These are phyloP conservation scores for Alternaria brassicicola DNA, from an alignment of 2,329 filamentous ascomycete species.

Conservation along the genomic window DNA sequence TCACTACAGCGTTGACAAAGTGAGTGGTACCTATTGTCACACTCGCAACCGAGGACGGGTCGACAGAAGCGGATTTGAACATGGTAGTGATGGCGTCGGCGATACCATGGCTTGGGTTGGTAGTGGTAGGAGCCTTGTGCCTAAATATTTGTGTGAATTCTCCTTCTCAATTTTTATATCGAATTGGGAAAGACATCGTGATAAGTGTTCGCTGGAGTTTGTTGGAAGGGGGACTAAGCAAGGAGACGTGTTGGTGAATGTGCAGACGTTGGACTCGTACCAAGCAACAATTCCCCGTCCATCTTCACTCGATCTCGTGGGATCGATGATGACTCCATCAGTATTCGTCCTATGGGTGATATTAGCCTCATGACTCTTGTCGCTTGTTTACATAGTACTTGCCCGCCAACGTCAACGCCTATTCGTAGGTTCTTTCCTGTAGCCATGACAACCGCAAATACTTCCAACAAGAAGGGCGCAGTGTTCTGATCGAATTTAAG, in stretches of 20 bases:
- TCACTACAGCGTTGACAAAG: slow-evolving; percentile 60
- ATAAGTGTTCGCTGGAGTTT: neutral
- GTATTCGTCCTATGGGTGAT: slow-evolving; percentile 40
- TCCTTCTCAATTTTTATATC: neutral
- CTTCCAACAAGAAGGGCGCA: neutral
- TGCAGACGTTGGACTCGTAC: slow-evolving; percentile 24
- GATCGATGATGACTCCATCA: slow-evolving; percentile 47
- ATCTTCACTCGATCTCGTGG: slow-evolving; percentile 31
- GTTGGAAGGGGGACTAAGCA: neutral
- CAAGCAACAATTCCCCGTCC: slow-evolving; percentile 44
- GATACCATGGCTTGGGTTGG: slow-evolving; percentile 48
- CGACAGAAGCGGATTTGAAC: slow-evolving; percentile 41
- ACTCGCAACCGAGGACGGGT: slow-evolving; percentile 47
- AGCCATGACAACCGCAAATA: slow-evolving; percentile 10
- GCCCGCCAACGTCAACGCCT: slow-evolving; percentile 54
- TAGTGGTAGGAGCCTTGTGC: slow-evolving; percentile 49
- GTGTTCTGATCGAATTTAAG: neutral
- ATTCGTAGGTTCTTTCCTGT: slow-evolving; percentile 44
- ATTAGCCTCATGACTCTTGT: slow-evolving; percentile 2
- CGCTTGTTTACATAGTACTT: slow-evolving; percentile 8
- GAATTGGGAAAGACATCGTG: neutral
- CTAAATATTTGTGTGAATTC: slow-evolving; percentile 19
- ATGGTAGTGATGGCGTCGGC: slow-evolving; percentile 44
- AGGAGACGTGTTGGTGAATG: neutral
- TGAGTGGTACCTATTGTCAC: slow-evolving; percentile 61